These are phyloP conservation scores for Alternaria viburni DNA, from an alignment of 2,329 filamentous ascomycete species.

Conservation along the genomic window DNA sequence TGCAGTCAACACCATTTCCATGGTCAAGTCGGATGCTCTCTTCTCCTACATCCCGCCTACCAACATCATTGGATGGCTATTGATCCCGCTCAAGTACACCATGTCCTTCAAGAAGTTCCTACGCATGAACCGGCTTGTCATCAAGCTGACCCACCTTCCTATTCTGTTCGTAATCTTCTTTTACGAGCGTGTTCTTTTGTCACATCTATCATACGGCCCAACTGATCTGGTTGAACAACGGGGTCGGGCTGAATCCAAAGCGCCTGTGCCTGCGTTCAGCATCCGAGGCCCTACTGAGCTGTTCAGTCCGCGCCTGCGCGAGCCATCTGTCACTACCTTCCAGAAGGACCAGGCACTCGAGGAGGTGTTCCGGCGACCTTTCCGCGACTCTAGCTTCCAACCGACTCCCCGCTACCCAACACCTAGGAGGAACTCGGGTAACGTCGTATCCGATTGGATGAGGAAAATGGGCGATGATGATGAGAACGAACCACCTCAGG, in stretches of 20 bases:
- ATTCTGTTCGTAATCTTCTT: slow-evolving; percentile 84
- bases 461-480: slow-evolving; percentile 66
- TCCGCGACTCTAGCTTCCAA: slow-evolving; percentile 61
- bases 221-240: slow-evolving; percentile 83
- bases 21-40: slow-evolving; percentile 96
- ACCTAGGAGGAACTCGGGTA: slow-evolving; percentile 76
- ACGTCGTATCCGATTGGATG: slow-evolving; percentile 91
- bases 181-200: slow-evolving; percentile 83
- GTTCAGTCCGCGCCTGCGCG: slow-evolving; percentile 80
- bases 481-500: slow-evolving; percentile 67
- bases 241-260: slow-evolving; percentile 65
- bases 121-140: slow-evolving; percentile 84
- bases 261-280: slow-evolving; percentile 53
- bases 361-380: slow-evolving; percentile 81
- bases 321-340: slow-evolving; percentile 86
- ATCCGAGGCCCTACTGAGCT: slow-evolving; percentile 57
- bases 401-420: slow-evolving; percentile 42
- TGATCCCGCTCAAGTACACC: slow-evolving; percentile 81
- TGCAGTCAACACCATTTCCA: slow-evolving; percentile 94
- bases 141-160: slow-evolving; percentile 89
- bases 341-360: slow-evolving; percentile 90
- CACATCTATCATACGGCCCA: slow-evolving; percentile 77
- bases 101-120: slow-evolving; percentile 84
- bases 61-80: slow-evolving; percentile 88
- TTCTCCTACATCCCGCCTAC: slow-evolving; percentile 93